Conservation (phyloP, 495 filamentous ascomycete genomes). For the Penicillium lividum region DNA sequence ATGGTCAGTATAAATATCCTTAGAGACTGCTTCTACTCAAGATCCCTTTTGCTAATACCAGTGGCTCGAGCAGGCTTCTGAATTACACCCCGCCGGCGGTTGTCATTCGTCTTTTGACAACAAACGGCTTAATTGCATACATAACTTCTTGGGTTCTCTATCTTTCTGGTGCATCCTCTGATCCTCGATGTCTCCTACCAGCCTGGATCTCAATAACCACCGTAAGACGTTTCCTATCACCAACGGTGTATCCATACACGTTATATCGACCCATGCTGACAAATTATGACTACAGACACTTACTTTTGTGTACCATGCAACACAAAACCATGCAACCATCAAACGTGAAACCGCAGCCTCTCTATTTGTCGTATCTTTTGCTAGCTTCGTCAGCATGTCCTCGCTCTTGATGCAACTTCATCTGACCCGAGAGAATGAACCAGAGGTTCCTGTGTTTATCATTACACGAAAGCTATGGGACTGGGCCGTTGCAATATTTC, state of each 20-base stretch:
- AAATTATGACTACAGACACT: conserved; percentile 53
- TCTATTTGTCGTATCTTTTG: conserved; percentile 72
- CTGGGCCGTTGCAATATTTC: conserved; percentile 41
- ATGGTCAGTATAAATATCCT: conserved; percentile 55
- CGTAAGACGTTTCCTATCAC: conserved; percentile 33
- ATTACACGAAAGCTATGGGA: conserved; percentile 51
- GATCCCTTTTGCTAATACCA: not conserved
- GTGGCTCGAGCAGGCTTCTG: conserved; percentile 60
- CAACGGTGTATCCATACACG: conserved; percentile 4
- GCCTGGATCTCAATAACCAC: conserved; percentile 86
- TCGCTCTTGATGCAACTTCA: conserved; percentile 69
- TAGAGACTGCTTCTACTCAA: not conserved
- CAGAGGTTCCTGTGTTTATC: conserved; percentile 61
- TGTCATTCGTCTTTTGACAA: conserved; percentile 78
- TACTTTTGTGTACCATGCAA: conserved; percentile 77
- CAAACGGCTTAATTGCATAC: conserved; percentile 77
- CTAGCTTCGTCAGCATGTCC: conserved; percentile 75
- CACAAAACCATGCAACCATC: conserved; percentile 78
- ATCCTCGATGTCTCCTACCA: conserved; percentile 76
- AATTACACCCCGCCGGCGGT: conserved; percentile 86
- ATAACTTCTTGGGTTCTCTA: conserved; percentile 78
- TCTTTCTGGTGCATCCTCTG: conserved; percentile 70
- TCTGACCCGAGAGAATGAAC: conserved; percentile 63
- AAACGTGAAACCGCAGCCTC: conserved; percentile 78
- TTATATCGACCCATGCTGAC: not conserved